A percentile compares a stretch with the other conserved stretches of the same genome.
Evolutionary conservation across 148 eudicot species (phyloP).

Genomic region (Nepenthes mirabilis): DNA sequence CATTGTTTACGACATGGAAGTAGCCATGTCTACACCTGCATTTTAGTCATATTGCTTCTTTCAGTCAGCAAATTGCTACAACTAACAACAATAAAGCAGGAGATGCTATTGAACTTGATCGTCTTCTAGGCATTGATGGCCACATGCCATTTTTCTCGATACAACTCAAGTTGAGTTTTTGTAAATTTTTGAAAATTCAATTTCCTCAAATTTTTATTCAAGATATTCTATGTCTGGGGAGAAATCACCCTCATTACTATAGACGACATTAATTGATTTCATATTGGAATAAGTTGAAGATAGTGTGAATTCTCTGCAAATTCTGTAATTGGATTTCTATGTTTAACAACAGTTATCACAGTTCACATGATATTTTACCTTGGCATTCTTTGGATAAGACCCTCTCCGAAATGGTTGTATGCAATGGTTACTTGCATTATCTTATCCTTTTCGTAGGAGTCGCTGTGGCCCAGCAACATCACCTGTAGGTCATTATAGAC

Average conservation of each 20-base stretch:
- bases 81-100: too few species aligned
- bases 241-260: too few species aligned
- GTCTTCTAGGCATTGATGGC: too few species aligned
- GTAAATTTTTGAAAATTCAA: too few species aligned
- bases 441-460: slow-evolving; percentile 56
- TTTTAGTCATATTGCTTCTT: background rate
- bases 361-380: slow-evolving; percentile 22
- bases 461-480: slow-evolving; percentile 84
- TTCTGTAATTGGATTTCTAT: too few species aligned
- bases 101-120: background rate
- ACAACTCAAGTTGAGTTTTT: too few species aligned
- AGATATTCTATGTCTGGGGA: too few species aligned
- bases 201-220: too few species aligned
- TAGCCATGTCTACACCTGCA: slow-evolving; percentile 89
- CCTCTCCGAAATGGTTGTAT: slow-evolving; percentile 89
- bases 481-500: slow-evolving; percentile 34
- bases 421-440: slow-evolving; percentile 85
- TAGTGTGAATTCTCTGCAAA: background rate
- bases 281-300: background rate
- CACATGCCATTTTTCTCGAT: too few species aligned
- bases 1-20: slow-evolving; percentile 92
- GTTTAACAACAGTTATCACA: too few species aligned
- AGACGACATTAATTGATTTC: background rate
- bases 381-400: slow-evolving; percentile 96
- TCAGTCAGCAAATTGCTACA: background rate